A percentile compares a stretch with the other conserved stretches of the same genome.
Conservation (phyloP, 257 asterid species). For the Solanum chmielewskii region DNA sequence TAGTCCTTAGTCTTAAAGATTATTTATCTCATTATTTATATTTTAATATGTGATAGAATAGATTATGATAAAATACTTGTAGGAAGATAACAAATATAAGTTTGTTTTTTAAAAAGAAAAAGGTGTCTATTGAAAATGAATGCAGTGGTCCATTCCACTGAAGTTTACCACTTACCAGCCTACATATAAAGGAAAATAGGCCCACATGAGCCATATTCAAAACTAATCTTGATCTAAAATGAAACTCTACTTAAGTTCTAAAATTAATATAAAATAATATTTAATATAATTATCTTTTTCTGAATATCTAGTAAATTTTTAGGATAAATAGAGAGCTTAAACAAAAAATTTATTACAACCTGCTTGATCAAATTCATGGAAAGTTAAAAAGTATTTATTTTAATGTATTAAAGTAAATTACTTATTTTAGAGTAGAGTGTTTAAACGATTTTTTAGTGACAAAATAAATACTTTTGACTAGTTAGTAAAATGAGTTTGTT, state of each 20-base stretch:
- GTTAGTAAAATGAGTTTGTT: neutral
- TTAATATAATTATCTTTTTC: neutral
- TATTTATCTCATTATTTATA: too few relatives aligned
- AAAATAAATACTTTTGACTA: neutral
- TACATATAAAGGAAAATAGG: neutral
- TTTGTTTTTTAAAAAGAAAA: too few relatives aligned
- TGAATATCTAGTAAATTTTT: neutral
- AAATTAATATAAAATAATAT: neutral
- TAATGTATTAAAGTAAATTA: neutral
- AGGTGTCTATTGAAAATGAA: too few relatives aligned
- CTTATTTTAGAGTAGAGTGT: neutral
- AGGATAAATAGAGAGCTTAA: too few relatives aligned
- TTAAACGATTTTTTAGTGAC: neutral
- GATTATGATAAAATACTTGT: too few relatives aligned
- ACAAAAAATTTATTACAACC: too few relatives aligned
- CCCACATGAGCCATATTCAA: neutral
- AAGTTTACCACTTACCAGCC: neutral
- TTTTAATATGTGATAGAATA: fast-evolving
- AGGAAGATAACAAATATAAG: too few relatives aligned
- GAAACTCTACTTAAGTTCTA: neutral
- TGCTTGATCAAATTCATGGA: neutral
- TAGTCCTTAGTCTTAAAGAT: too few relatives aligned
- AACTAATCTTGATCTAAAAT: neutral
- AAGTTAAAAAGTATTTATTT: neutral
- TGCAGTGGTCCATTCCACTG: neutral